Percentiles rank a stretch among this genome's conserved stretches.
Conservation (phyloP, 2,329 filamentous ascomycete species). For the Penicillium brevicompactum region DNA sequence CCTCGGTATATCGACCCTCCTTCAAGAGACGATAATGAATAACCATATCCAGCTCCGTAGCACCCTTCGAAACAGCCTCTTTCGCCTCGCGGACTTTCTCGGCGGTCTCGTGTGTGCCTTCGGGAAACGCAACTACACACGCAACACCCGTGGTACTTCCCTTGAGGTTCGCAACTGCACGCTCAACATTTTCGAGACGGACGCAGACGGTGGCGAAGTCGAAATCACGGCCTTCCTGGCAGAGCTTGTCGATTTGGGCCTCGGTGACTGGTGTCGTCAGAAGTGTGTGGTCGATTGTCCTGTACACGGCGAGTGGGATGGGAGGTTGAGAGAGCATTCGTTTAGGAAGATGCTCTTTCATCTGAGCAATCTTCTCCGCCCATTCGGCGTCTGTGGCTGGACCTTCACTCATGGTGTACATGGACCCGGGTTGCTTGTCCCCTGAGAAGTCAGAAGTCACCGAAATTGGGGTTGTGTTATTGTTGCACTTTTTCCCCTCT, state of each 20-base stretch:
- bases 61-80: constrained; percentile 53
- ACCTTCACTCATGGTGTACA: constrained; percentile 22
- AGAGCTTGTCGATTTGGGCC: constrained; percentile 55
- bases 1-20: constrained; percentile 47
- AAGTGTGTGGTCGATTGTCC: constrained; percentile 48
- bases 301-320: constrained; percentile 31
- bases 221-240: constrained; percentile 54
- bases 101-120: constrained; percentile 56
- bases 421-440: neutral
- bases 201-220: constrained; percentile 58
- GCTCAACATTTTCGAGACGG: constrained; percentile 54
- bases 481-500: neutral
- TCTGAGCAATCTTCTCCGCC: constrained; percentile 30
- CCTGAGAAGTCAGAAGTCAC: too few relatives aligned
- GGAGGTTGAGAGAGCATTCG: constrained; percentile 26
- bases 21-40: constrained; percentile 56
- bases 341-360: constrained; percentile 29
- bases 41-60: constrained; percentile 61
- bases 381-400: constrained; percentile 38
- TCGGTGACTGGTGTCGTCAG: constrained; percentile 46
- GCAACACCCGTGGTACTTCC: constrained; percentile 52
- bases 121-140: constrained; percentile 62
- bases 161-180: constrained; percentile 51
- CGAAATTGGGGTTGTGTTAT: neutral
- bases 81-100: constrained; percentile 56